phyloP scores from a whole-genome alignment of 2,329 filamentous ascomycete species.

The Beauveria scarabaeidicola region DNA sequence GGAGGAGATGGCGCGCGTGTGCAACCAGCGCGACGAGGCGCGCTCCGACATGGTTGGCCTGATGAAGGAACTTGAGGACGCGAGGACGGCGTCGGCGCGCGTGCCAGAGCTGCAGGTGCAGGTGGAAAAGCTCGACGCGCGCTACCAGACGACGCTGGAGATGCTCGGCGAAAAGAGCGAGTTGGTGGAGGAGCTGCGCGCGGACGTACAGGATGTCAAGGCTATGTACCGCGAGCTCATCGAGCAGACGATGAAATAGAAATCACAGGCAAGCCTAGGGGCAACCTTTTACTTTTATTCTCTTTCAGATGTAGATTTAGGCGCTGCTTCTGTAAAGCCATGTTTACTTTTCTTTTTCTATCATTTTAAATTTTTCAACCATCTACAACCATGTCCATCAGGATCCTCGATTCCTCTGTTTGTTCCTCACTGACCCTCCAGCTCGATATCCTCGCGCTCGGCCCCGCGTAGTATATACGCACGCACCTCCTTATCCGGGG shows the following conservation, averaged over 20 bases:
- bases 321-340: neutral
- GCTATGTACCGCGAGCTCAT: constrained; percentile 92
- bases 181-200: constrained; percentile 78
- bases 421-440: constrained; percentile 21
- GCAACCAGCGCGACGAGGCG: constrained; percentile 82
- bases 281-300: neutral
- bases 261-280: neutral
- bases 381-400: neutral
- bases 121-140: constrained; percentile 58
- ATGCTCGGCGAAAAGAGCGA: constrained; percentile 97
- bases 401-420: neutral
- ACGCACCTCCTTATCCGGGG: constrained; percentile 74
- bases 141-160: constrained; percentile 87
- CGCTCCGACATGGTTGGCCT: constrained; percentile 82
- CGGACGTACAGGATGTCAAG: constrained; percentile 89
- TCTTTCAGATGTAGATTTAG: neutral
- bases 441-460: constrained; percentile 73
- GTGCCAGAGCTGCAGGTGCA: constrained; percentile 60
- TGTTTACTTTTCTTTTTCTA: neutral
- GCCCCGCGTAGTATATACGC: constrained; percentile 66
- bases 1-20: constrained; percentile 75
- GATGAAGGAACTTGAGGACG: constrained; percentile 77
- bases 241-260: constrained; percentile 66
- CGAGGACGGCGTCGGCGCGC: constrained; percentile 49
- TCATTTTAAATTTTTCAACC: constrained; percentile 3